phyloP scores from a whole-genome alignment of 2,329 filamentous ascomycete species.

The Fusarium sp. region DNA sequence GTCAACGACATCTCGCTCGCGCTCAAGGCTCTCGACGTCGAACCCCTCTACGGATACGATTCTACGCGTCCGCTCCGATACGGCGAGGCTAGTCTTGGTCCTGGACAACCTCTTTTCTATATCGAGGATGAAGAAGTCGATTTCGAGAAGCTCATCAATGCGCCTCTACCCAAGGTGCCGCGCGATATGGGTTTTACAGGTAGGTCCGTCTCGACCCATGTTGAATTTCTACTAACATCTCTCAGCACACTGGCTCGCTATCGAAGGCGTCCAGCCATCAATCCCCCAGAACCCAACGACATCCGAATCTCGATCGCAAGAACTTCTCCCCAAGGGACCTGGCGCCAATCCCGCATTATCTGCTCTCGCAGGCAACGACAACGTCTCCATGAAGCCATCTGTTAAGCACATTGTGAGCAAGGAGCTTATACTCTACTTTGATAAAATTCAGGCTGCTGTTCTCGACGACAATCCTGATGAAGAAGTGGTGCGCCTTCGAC shows the following conservation, averaged over 20 bases:
- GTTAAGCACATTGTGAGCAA: conserved; percentile 97
- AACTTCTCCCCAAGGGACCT: conserved; percentile 89
- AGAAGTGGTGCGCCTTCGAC: conserved; percentile 76
- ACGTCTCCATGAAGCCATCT: conserved; percentile 84
- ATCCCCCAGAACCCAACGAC: conserved; percentile 96
- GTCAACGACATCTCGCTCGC: conserved; percentile 92
- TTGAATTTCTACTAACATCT: conserved; percentile 23
- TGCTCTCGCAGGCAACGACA: conserved; percentile 86
- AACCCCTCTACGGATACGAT: conserved; percentile 96
- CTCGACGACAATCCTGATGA: conserved; percentile 90
- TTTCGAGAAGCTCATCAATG: conserved; percentile 99
- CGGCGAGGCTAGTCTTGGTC: conserved; percentile 92
- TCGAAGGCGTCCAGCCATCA: conserved; percentile 95
- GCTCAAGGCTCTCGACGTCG: conserved; percentile 86
- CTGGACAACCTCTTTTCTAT: conserved; percentile 95
- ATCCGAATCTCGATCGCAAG: conserved; percentile 83
- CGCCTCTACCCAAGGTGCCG: conserved; percentile 92
- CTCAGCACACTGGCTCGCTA: conserved; percentile 93
- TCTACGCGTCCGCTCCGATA: conserved; percentile 89
- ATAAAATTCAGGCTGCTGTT: conserved; percentile 90
- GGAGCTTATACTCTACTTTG: conserved; percentile 96
- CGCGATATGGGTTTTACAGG: conserved; percentile 92
- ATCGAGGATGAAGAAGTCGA: conserved; percentile 98
- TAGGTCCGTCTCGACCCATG: conserved; percentile 53
- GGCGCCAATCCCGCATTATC: conserved; percentile 86